Evolutionary conservation across 768 basidiomycete species (phyloP).

Genomic region (Leucogyrophana mollusca): DNA sequence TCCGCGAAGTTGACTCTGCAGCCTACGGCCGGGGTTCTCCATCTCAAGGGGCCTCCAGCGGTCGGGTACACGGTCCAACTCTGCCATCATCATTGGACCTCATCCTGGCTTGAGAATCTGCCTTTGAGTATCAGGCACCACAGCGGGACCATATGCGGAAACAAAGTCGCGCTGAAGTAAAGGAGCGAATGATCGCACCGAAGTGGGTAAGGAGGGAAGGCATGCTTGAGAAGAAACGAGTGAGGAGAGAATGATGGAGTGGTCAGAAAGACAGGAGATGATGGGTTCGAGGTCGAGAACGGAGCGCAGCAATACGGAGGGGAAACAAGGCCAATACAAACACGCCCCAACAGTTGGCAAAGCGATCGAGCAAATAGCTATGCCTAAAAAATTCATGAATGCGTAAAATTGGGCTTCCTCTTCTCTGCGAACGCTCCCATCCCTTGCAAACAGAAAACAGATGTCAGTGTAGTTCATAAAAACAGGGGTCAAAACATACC

Average conservation of each 20-base stretch:
- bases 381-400: no score
- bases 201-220: slow-evolving; percentile 79
- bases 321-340: slow-evolving; percentile 95
- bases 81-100: slow-evolving; percentile 70
- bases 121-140: slow-evolving; percentile 47
- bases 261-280: slow-evolving; percentile 72
- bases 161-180: slow-evolving; percentile 61
- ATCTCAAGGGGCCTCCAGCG: slow-evolving; percentile 11
- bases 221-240: slow-evolving; percentile 83
- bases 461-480: slow-evolving; percentile 7
- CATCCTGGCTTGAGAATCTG: slow-evolving; percentile 64
- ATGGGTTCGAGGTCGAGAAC: slow-evolving; percentile 76
- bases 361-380: no score
- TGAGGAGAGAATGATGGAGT: slow-evolving; percentile 65
- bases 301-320: slow-evolving; percentile 59
- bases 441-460: slow-evolving; percentile 44
- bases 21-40: slow-evolving; percentile 26
- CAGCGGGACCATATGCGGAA: slow-evolving; percentile 64
- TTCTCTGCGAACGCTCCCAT: slow-evolving; percentile 96
- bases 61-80: slow-evolving; percentile 61
- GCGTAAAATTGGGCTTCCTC: slow-evolving; percentile 80
- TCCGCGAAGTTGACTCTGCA: slow-evolving; percentile 54
- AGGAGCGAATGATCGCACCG: slow-evolving; percentile 73
- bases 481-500: slow-evolving; percentile 45
- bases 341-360: slow-evolving; percentile 93